Conservation (phyloP, 441 rosid species). For the Manihot esculenta region DNA sequence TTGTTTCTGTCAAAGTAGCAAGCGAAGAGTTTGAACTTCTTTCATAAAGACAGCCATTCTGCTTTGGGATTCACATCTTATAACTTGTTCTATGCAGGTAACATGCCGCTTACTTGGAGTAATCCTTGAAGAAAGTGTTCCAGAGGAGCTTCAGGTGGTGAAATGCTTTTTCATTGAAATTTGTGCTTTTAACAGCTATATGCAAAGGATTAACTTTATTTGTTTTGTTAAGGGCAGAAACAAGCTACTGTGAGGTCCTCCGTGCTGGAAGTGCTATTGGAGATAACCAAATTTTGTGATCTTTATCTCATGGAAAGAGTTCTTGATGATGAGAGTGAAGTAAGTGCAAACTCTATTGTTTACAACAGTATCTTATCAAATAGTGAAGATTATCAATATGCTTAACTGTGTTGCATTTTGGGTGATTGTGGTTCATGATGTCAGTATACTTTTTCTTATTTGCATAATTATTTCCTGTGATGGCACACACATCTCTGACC, state of each 20-base stretch:
- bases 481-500: not conserved
- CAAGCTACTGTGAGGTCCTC: slow-evolving; percentile 90
- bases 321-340: slow-evolving; percentile 89
- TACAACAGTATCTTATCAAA: slow-evolving; percentile 9
- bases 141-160: slow-evolving; percentile 83
- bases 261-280: slow-evolving; percentile 85
- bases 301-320: slow-evolving; percentile 99
- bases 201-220: slow-evolving; percentile 25
- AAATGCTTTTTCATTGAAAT: slow-evolving; percentile 18
- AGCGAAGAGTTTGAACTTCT: not conserved
- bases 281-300: slow-evolving; percentile 86
- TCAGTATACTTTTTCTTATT: not conserved
- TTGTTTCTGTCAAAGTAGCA: not conserved
- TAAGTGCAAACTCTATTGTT: slow-evolving; percentile 35
- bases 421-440: not conserved
- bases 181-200: slow-evolving; percentile 15
- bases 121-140: slow-evolving; percentile 83
- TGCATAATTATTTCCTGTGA: not conserved
- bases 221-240: slow-evolving; percentile 51
- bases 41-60: slow-evolving; percentile 6
- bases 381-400: not conserved
- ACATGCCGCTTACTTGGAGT: slow-evolving; percentile 94
- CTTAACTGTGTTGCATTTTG: not conserved
- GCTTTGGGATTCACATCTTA: slow-evolving; percentile 10
- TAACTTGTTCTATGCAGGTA: slow-evolving; percentile 50